Base-by-base conservation (phyloP, 2,329 filamentous ascomycete species). In the Bipolaris zeicola region DNA sequence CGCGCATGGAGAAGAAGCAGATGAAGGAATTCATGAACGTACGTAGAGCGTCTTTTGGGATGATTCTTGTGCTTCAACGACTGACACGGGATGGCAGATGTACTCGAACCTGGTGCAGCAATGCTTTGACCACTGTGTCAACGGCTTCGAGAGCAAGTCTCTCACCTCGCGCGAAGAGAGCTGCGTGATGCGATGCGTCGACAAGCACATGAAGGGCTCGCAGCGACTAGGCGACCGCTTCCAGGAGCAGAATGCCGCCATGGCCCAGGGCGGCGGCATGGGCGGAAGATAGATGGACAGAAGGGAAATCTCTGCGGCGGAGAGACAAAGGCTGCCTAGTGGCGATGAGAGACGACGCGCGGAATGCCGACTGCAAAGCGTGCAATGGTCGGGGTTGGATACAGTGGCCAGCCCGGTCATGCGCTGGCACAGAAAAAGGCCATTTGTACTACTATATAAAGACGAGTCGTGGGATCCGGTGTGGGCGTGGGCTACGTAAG, bases 21-120 rank as follows among this genome's bases (percentile, higher is more conserved):
- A 91, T 99, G 85, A 96, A 96, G 82, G 94, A 98, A 77, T 98
- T 99, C 77, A 96, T 98, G 89, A 90, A 87, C 72, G 95, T 98
- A 85, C 69, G 91, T 83, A 5, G 54, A 24, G 5, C 5, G 14
- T 11, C 26, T 31, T 20, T 20, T 16, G 6, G 1, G 5, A 34
- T 5, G 5, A 13, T 11, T 20, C 13, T 7, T 16, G 11, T 14
- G 11, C 10, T 7, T 6, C 18, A 37, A 22, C 24, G 51, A 31
- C 56, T 63, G 50, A 46, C 33, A n/a, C 5, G 39, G 11, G 13
- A 60, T 38, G 14, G 11, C 64, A 89, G 86, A 88, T 87, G 82
- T 89, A 89, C 78, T 87, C 85, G 72, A 88, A 86, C 80, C 84
- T 91, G 52, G 89, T 92, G 70, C 89, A 92, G 78, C 86, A 89